Evolutionary conservation across 2,329 filamentous ascomycete genomes (phyloP).

Genomic region (Aspergillus sp.): DNA sequence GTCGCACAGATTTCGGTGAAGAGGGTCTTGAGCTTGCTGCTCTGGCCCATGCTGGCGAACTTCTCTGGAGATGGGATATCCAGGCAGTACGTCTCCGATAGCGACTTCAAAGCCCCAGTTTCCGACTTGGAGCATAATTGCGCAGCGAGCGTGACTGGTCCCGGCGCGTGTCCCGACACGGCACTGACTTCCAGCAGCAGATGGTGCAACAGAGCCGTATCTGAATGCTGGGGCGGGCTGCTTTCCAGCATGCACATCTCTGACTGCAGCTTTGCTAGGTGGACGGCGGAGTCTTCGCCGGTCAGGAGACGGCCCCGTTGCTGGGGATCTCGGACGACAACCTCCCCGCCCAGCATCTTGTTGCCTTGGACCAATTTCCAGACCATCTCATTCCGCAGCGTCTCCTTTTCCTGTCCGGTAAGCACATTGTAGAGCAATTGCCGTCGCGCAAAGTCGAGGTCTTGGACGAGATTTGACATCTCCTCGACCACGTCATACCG

Average conservation of each 20-base stretch:
- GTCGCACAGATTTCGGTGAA: constrained; percentile 77
- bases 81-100: constrained; percentile 78
- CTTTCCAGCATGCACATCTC: constrained; percentile 90
- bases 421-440: constrained; percentile 92
- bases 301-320: constrained; percentile 80
- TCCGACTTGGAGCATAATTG: constrained; percentile 66
- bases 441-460: constrained; percentile 75
- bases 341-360: constrained; percentile 84
- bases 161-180: constrained; percentile 67
- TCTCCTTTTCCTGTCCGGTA: constrained; percentile 73
- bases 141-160: constrained; percentile 66
- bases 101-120: constrained; percentile 52
- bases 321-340: constrained; percentile 84
- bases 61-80: constrained; percentile 67
- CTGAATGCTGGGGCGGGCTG: constrained; percentile 59
- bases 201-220: constrained; percentile 64
- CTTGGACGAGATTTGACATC: constrained; percentile 69
- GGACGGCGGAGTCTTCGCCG: constrained; percentile 84
- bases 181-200: constrained; percentile 79
- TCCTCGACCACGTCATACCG: constrained; percentile 75
- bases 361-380: constrained; percentile 94
- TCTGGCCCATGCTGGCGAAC: constrained; percentile 56
- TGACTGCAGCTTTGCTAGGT: constrained; percentile 84
- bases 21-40: constrained; percentile 68
- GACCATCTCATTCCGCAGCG: constrained; percentile 76